These are phyloP conservation scores for Syncephalastrum sp. DNA, from an alignment of 371 early-diverging fungal species.

Conservation along the genomic window DNA sequence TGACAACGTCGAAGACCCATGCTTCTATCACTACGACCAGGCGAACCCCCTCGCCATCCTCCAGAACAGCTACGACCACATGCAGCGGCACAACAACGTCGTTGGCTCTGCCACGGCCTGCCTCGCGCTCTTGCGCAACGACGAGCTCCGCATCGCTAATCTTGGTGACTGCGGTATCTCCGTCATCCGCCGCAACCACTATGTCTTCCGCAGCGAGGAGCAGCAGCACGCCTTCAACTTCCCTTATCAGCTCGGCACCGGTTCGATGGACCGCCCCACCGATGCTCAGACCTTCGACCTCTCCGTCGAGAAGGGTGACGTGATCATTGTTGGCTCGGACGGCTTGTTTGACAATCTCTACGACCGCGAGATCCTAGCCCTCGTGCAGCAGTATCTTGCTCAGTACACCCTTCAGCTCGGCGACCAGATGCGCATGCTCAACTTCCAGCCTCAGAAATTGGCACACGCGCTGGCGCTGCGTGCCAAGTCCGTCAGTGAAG, in stretches of 20 bases:
- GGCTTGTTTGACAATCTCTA: constrained; percentile 84
- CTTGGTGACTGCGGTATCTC: constrained; percentile 93
- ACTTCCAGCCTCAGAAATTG: constrained; percentile 72
- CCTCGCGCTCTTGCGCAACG: constrained; percentile 81
- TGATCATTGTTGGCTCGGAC: constrained; percentile 77
- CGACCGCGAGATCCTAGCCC: constrained; percentile 78
- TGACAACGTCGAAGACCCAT: constrained; percentile 45
- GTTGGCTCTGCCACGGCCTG: constrained; percentile 92
- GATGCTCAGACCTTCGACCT: constrained; percentile 76
- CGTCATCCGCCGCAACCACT: constrained; percentile 81
- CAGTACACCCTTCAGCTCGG: constrained; percentile 56
- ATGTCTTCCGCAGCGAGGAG: constrained; percentile 90
- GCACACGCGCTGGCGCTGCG: constrained; percentile 74
- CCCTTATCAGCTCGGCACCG: constrained; percentile 78
- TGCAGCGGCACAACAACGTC: constrained; percentile 67
- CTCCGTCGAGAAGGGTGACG: constrained; percentile 76
- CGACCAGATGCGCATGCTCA: constrained; percentile 30
- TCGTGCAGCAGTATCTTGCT: constrained; percentile 61
- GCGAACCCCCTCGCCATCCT: constrained; percentile 77
- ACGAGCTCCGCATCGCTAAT: constrained; percentile 90
- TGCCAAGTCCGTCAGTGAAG: constrained; percentile 80
- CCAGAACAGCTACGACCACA: constrained; percentile 75
- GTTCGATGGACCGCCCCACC: constrained; percentile 62
- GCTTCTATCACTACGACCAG: constrained; percentile 67
- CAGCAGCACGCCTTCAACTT: constrained; percentile 85